These are phyloP conservation scores for Mycena maculata DNA, from an alignment of 768 basidiomycete species.

Conservation along the genomic window DNA sequence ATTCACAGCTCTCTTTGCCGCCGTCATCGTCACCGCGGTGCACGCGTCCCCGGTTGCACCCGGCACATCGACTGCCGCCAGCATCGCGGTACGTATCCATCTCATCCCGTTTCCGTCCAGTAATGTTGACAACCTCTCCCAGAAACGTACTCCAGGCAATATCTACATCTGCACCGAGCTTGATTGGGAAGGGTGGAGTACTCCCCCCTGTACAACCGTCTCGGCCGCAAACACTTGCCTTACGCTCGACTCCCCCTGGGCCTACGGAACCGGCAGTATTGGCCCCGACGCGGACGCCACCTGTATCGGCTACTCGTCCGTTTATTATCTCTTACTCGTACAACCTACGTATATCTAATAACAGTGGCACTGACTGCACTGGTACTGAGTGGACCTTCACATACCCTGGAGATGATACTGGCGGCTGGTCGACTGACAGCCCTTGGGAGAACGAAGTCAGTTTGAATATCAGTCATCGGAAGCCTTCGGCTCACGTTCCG, in stretches of 20 bases:
- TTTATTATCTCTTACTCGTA: not conserved
- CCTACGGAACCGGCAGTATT: not conserved
- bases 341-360: not conserved
- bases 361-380: not conserved
- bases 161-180: conserved; percentile 1
- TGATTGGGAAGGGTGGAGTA: not conserved
- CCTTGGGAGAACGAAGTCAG: not conserved
- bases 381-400: not conserved
- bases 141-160: conserved; percentile 1
- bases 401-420: not conserved
- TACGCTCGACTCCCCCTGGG: not conserved
- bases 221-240: not conserved
- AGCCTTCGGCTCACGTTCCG: not conserved
- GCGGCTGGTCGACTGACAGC: not conserved
- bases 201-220: not conserved
- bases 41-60: not conserved
- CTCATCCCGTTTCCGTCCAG: not conserved
- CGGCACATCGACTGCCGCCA: not conserved
- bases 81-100: not conserved
- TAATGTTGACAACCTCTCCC: not conserved
- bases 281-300: not conserved
- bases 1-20: not conserved
- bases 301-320: conserved; percentile 1
- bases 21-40: not conserved
- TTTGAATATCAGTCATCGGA: not conserved